Conservation (phyloP, 768 basidiomycete genomes). For the Strobilomyces dryophilus region DNA sequence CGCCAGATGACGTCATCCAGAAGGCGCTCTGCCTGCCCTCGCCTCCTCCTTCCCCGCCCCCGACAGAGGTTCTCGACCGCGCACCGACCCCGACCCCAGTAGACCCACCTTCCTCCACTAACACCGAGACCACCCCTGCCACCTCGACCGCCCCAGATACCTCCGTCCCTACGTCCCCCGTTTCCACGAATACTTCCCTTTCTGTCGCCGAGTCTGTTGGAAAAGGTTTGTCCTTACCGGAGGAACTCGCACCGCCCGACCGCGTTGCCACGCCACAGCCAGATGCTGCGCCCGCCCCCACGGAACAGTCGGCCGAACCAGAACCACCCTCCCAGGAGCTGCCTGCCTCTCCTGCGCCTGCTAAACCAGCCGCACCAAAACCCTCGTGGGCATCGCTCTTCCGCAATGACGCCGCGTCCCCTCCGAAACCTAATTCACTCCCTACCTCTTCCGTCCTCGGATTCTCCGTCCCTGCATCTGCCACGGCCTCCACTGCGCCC, state of each 20-base stretch:
- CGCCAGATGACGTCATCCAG: constrained; percentile 55
- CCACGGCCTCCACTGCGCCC: constrained; percentile 19
- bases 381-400: constrained; percentile 72
- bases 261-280: constrained; percentile 9
- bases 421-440: constrained; percentile 45
- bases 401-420: constrained; percentile 38
- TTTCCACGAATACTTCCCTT: constrained; percentile 57
- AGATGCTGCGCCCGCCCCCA: not conserved
- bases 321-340: not conserved
- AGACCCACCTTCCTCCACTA: constrained; percentile 42
- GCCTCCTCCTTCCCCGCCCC: constrained; percentile 43
- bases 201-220: constrained; percentile 36
- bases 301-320: constrained; percentile 1
- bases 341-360: constrained; percentile 13
- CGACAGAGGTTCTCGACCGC: constrained; percentile 11
- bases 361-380: constrained; percentile 44
- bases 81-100: constrained; percentile 9
- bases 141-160: constrained; percentile 49
- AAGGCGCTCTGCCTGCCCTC: constrained; percentile 51
- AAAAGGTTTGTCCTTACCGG: too few relatives aligned
- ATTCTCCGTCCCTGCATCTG: constrained; percentile 62
- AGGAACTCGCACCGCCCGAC: constrained; percentile 13
- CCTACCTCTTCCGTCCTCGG: constrained; percentile 72
- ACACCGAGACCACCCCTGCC: constrained; percentile 47
- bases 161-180: constrained; percentile 49